Percentiles rank a stretch among this genome's conserved stretches.
Evolutionary conservation across 306 rosid species (phyloP).

Genomic region (Acmispon strigosus): DNA sequence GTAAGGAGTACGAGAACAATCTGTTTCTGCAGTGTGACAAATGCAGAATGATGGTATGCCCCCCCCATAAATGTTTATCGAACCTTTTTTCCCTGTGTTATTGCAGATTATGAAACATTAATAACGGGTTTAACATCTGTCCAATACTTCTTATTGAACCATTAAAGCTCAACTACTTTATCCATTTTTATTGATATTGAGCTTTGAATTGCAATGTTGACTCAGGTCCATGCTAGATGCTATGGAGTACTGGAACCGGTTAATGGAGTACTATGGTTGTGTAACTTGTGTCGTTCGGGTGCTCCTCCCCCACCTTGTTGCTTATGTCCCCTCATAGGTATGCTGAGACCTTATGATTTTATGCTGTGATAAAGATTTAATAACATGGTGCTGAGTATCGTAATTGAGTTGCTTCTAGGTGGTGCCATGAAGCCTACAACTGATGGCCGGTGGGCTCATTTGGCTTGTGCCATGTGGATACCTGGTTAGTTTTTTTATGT

Average conservation of each 20-base stretch:
- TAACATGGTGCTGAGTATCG: slow-evolving; percentile 12
- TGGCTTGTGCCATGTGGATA: slow-evolving; percentile 99
- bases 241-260: slow-evolving; percentile 93
- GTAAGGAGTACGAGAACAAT: slow-evolving; percentile 90
- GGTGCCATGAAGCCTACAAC: slow-evolving; percentile 99
- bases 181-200: slow-evolving; percentile 11
- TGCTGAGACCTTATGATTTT: slow-evolving; percentile 18
- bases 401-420: slow-evolving; percentile 48
- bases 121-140: background rate
- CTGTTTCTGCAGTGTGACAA: slow-evolving; percentile 97
- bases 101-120: background rate
- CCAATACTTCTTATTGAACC: background rate
- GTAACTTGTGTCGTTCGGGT: slow-evolving; percentile 89
- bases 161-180: slow-evolving; percentile 10
- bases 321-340: slow-evolving; percentile 96
- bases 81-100: background rate
- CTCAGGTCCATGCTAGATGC: slow-evolving; percentile 93
- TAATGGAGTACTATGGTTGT: slow-evolving; percentile 86
- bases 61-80: background rate
- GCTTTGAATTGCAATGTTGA: slow-evolving; percentile 7
- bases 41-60: slow-evolving; percentile 97
- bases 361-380: background rate
- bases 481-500: slow-evolving; percentile 63
- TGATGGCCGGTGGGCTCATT: slow-evolving; percentile 98
- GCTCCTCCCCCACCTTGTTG: slow-evolving; percentile 90